phyloP scores from a whole-genome alignment of 2,329 filamentous ascomycete genomes.

The Alternaria alternata region DNA sequence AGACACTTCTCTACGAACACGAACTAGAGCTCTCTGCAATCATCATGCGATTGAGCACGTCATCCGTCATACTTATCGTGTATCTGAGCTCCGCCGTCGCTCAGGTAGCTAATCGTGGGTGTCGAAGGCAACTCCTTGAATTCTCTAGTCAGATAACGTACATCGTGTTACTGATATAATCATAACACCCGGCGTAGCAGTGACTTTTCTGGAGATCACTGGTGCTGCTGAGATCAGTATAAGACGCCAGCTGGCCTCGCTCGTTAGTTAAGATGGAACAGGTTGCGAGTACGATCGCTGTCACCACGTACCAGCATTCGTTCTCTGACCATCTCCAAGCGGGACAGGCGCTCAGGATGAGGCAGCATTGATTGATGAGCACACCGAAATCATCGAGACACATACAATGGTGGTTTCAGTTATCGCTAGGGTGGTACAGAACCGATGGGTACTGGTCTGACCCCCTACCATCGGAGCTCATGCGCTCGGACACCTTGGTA shows the following conservation, averaged over 20 bases:
- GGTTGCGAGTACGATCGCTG: constrained; percentile 55
- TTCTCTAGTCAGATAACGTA: not conserved
- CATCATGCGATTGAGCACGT: too few species aligned
- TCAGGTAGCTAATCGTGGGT: too few species aligned
- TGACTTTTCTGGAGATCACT: not conserved
- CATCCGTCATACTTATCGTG: not conserved
- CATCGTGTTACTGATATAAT: not conserved
- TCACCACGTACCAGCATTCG: constrained; percentile 49
- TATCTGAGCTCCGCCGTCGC: accelerated
- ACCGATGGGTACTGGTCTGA: not conserved
- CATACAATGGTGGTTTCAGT: not conserved
- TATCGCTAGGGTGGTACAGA: not conserved
- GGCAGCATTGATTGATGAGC: constrained; percentile 1
- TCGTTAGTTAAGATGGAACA: constrained; percentile 42
- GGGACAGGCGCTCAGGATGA: constrained; percentile 30
- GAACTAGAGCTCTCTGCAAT: too few species aligned
- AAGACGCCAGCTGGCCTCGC: too few species aligned
- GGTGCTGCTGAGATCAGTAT: not conserved
- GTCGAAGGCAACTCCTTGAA: too few species aligned
- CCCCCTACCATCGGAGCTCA: not conserved
- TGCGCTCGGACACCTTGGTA: not conserved
- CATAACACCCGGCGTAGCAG: not conserved
- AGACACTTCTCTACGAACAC: too few species aligned
- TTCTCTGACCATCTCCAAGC: constrained; percentile 46
- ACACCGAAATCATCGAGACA: not conserved